These are phyloP conservation scores for Drechslerella coelobrocha DNA, from an alignment of 2,329 filamentous ascomycete genomes.

Conservation along the genomic window DNA sequence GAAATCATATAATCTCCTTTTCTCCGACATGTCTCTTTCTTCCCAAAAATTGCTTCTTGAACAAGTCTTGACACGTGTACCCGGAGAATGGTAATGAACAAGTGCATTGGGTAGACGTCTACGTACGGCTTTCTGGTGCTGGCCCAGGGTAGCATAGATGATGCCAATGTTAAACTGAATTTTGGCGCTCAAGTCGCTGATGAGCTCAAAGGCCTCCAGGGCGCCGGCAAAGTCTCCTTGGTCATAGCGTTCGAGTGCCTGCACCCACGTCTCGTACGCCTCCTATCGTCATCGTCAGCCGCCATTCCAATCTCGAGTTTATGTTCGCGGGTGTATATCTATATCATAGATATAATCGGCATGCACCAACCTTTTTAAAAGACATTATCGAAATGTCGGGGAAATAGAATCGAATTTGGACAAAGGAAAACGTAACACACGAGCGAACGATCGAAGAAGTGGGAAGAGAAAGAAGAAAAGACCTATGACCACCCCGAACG, in stretches of 20 bases:
- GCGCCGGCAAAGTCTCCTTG: conserved; percentile 96
- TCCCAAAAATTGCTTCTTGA: no score
- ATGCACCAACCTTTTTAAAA: neutral
- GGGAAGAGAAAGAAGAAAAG: no score
- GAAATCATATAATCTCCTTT: no score
- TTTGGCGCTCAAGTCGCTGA: conserved; percentile 89
- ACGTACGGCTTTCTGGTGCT: conserved; percentile 92
- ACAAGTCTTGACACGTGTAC: no score
- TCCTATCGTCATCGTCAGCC: conserved; percentile 16
- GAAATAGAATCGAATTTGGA: neutral
- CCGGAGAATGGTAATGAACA: no score
- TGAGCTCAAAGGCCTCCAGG: conserved; percentile 72
- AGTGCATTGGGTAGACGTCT: conserved; percentile 49
- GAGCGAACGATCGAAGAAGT: neutral
- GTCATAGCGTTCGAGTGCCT: conserved; percentile 88
- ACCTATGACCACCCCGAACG: no score
- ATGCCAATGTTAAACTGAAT: conserved; percentile 99
- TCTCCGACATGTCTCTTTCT: no score
- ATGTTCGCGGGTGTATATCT: neutral
- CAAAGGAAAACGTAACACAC: neutral
- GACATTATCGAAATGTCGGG: neutral
- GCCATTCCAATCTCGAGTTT: neutral
- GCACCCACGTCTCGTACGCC: conserved; percentile 89
- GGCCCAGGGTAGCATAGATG: conserved; percentile 95
- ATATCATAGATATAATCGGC: neutral